A percentile compares a stretch with the other conserved stretches of the same genome.
These are phyloP conservation scores for Naegleria gruberi DNA, from an alignment of 208 protist genomes.

Conservation along the genomic window DNA sequence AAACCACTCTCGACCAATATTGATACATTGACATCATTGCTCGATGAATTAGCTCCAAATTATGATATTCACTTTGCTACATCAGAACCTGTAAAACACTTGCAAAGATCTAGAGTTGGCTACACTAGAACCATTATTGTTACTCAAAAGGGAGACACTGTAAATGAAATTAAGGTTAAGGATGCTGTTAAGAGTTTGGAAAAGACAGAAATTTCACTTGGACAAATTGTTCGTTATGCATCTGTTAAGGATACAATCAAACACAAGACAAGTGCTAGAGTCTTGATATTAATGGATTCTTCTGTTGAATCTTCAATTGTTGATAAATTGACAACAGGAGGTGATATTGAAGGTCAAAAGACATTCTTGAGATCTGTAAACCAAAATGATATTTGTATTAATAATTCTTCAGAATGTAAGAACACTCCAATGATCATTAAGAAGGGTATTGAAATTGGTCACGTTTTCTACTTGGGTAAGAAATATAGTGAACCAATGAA, in stretches of 20 bases:
- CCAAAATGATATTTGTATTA: background rate
- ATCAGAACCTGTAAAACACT: background rate
- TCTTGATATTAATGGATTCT: background rate
- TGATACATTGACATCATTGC: background rate
- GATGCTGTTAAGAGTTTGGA: background rate
- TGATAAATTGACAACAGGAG: background rate
- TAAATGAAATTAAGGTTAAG: background rate
- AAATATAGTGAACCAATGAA: constrained; percentile 1
- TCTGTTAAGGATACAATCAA: background rate
- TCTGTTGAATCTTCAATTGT: background rate
- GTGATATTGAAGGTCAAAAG: background rate
- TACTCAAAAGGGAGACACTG: background rate
- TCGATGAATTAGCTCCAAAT: background rate
- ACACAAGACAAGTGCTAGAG: background rate
- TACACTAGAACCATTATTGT: background rate
- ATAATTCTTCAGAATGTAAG: background rate
- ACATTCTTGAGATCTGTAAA: background rate
- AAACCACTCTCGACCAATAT: background rate
- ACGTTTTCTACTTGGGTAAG: constrained; percentile 25
- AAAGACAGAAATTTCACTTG: background rate
- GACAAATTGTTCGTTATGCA: background rate
- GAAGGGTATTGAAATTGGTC: constrained; percentile 26
- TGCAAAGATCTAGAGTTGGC: background rate
- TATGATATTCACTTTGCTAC: background rate
- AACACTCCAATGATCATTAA: background rate